Base-by-base conservation (phyloP, 2,329 filamentous ascomycete species). In the Lojkania enalia region DNA sequence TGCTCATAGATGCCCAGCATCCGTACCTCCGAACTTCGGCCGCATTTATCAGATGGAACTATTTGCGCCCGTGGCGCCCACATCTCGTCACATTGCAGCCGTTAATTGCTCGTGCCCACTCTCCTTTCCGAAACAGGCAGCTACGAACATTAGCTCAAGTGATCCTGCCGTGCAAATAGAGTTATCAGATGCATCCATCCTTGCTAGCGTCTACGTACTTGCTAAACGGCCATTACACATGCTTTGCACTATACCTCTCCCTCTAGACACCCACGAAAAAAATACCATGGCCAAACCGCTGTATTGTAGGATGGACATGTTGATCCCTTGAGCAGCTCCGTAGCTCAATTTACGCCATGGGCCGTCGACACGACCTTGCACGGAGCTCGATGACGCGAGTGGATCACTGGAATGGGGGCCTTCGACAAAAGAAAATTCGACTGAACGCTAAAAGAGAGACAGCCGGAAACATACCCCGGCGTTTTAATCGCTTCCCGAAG, bases 171-270 rank as follows among this genome's bases (percentile, higher is more conserved):
- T 42, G 23, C 35, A 49, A 36, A 52, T 52, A 51, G 36, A 47
- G 48, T 68, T 69, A 67, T 66, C 64, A 64, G 63, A 68, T 68
- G 48, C 46, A 56, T 42, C 49, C 55, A 55, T 39, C 14, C 31
- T 42, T 41, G 36, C 48, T 44, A 49, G 49, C 35, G 48, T 52
- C 46, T 54, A 51, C 35, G 21, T n/a, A 14, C 63, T 62, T 63
- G 63, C 61, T 60, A 61, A 64, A 63, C 57, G 60, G 57, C 57
- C 53, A 51, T 47, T 42, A 54, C 43, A 57, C 52, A 59, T 44
- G 52, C 35, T 44, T 37, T 18, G 43, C 39, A 25, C 16, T 18
- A n/a, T 9, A 30, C 21, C 31, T 36, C 20, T 18, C n/a, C n/a
- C n/a, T n/a, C n/a, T n/a, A n/a, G n/a, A n/a, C n/a, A n/a, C n/a